Percentiles rank a stretch among this genome's conserved stretches.
These are phyloP conservation scores for Aspergillus jensenii DNA, from an alignment of 2,329 filamentous ascomycete genomes.

Conservation along the genomic window DNA sequence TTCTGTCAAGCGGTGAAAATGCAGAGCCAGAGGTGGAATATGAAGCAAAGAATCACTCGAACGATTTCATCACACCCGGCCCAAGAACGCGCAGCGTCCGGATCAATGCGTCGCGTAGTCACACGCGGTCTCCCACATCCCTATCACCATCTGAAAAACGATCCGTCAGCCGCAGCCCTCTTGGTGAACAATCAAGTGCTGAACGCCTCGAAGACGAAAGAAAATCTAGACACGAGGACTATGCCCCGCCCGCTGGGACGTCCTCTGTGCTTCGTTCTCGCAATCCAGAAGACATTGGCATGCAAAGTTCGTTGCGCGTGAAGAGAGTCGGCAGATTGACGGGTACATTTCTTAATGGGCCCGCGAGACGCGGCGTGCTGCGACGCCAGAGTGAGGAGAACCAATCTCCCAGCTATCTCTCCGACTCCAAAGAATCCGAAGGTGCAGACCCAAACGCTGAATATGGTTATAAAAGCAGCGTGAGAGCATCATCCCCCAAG, in stretches of 20 bases:
- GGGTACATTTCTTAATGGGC: conserved; percentile 76
- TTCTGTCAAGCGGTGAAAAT: conserved; percentile 36
- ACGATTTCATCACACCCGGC: conserved; percentile 48
- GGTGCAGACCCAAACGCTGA: conserved; percentile 29
- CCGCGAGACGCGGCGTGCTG: conserved; percentile 70
- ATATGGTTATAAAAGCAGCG: conserved; percentile 23
- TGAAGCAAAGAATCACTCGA: conserved; percentile 24
- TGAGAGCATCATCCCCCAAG: conserved; percentile 34
- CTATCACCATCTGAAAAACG: conserved; percentile 36
- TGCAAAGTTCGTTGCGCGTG: conserved; percentile 73
- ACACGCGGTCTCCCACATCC: conserved; percentile 42
- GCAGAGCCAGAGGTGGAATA: conserved; percentile 27
- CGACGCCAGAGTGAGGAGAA: conserved; percentile 65
- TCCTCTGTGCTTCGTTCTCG: conserved; percentile 40
- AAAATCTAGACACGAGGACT: conserved; percentile 34
- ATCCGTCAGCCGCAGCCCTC: conserved; percentile 29
- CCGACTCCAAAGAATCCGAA: conserved; percentile 30
- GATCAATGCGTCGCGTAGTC: conserved; percentile 41
- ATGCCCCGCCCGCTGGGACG: conserved; percentile 30
- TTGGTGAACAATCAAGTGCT: conserved; percentile 33
- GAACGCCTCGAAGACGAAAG: conserved; percentile 36
- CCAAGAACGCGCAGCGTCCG: conserved; percentile 45
- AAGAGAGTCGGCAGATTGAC: conserved; percentile 74
- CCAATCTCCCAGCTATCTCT: conserved; percentile 30
- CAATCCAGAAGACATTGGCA: conserved; percentile 62